Evolutionary conservation across 345 rosid genomes (phyloP), one percentile per base, ranked within the genome.

Genomic region (Hibiscus tridactylites): DNA sequence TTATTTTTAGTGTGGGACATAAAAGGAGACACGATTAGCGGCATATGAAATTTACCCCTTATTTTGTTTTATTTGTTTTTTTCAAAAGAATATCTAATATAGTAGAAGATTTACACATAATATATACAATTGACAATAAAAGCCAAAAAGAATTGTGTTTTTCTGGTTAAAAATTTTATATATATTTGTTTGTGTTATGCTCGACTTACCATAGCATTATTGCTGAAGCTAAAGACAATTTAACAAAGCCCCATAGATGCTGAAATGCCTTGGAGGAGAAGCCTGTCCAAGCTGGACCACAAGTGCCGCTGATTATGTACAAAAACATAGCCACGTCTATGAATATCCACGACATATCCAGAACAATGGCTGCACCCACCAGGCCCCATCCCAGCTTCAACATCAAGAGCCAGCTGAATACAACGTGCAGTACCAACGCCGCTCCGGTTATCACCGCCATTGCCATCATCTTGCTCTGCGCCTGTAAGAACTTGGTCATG

Each of bases 391-490:
- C 80, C 28, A 87, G 74, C 73, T 81, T 81, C 61, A 75, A 26
- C 83, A 90, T 83, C 54, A 91, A 72, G 46, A 91, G 65, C 98
- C 98, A 94, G 71, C 93, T 87, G 21, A 91, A 62, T 1, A 85
- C 1, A 9, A 85, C 71, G 79, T 94, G 96, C 31, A 92, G 2
- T 10, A 81, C 81, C 54, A 94, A 79, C 12, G 83, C 89, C 54
- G 3, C 85, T 0, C 83, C 88, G 0, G 97, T 60, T 9, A 94
- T 94, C 28, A 80, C 71, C 0, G 97, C 95, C 96, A 91, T 94
- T 24, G 71, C 96, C 89, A 90, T 78, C 46, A 94, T 86, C 79
- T 91, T 94, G 87, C 98, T 91, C 78, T 94, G 98, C 0, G 98
- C 74, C 73, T 94, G 98, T 47, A 94, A 71, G 73, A 91, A 91